A percentile compares a stretch with the other conserved stretches of the same genome.
phyloP scores from a whole-genome alignment of 2,329 filamentous ascomycete species.

The Xylaria hypoxylon region DNA sequence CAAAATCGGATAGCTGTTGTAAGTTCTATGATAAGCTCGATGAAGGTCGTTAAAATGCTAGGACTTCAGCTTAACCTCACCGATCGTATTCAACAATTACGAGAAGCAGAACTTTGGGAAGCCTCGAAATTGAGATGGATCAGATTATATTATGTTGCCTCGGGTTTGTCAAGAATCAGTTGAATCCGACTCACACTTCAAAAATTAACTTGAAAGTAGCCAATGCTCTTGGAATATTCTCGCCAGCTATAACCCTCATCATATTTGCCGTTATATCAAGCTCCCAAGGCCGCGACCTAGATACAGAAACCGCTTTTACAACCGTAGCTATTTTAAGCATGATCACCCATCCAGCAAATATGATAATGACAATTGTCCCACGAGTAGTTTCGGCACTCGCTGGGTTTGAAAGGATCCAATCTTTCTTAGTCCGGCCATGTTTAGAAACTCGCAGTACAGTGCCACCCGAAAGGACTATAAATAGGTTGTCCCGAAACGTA shows the following conservation, averaged over 20 bases:
- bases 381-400: constrained; percentile 50
- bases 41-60: constrained; percentile 58
- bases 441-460: constrained; percentile 30
- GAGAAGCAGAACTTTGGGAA: constrained; percentile 51
- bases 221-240: constrained; percentile 57
- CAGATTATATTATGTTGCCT: constrained; percentile 56
- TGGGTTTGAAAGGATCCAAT: constrained; percentile 55
- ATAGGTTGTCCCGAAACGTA: background rate
- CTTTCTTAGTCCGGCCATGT: constrained; percentile 47
- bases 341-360: constrained; percentile 58
- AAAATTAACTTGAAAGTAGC: constrained; percentile 44
- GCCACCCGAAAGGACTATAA: background rate
- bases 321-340: constrained; percentile 55
- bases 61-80: constrained; percentile 48
- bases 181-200: too few species aligned
- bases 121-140: constrained; percentile 55
- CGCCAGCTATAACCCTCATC: constrained; percentile 54
- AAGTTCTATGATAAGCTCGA: constrained; percentile 50
- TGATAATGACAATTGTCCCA: constrained; percentile 57
- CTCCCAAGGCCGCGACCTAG: constrained; percentile 41
- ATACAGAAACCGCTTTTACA: constrained; percentile 56
- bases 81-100: constrained; percentile 43
- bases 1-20: constrained; percentile 55
- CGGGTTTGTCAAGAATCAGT: constrained; percentile 50
- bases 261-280: constrained; percentile 51